phyloP scores from a whole-genome alignment of 331 rosid species.

The Dryas integrifolia region DNA sequence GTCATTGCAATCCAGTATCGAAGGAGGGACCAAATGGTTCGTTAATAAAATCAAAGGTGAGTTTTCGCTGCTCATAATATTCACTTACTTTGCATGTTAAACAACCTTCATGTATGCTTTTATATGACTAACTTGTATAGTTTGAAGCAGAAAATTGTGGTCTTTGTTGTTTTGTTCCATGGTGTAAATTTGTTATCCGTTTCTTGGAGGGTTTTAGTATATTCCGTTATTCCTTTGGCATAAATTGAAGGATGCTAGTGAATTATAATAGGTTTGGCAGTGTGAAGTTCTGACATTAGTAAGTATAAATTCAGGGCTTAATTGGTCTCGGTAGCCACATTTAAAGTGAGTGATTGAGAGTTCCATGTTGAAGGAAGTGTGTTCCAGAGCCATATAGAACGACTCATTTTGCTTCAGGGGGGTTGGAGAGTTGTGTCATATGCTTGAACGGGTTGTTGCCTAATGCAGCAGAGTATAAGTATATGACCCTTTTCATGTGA shows the following conservation, averaged over 20 bases:
- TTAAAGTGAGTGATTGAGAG: not conserved
- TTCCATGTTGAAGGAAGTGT: not conserved
- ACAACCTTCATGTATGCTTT: slow-evolving; percentile 7
- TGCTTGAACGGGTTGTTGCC: not conserved
- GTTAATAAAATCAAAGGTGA: slow-evolving; percentile 89
- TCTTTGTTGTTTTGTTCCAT: not conserved
- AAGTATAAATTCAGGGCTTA: not conserved
- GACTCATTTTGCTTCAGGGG: not conserved
- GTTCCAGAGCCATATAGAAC: not conserved
- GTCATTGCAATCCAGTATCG: slow-evolving; percentile 72
- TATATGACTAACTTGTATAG: not conserved
- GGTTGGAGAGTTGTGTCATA: not conserved
- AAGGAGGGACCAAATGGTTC: slow-evolving; percentile 88
- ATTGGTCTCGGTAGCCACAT: not conserved
- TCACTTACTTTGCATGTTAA: not conserved
- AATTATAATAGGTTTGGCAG: not conserved
- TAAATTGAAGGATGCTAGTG: not conserved
- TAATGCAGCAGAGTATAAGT: not conserved
- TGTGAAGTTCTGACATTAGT: not conserved
- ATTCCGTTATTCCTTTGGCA: too few relatives aligned
- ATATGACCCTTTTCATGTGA: not conserved
- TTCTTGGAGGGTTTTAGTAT: too few relatives aligned
- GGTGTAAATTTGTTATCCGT: too few relatives aligned
- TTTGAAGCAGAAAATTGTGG: slow-evolving; percentile 2
- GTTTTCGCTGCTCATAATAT: slow-evolving; percentile 21